Evolutionary conservation across 2,329 filamentous ascomycete species (phyloP), one percentile per base, ranked within the genome.

Genomic region (Macroventuria anomochaeta): DNA sequence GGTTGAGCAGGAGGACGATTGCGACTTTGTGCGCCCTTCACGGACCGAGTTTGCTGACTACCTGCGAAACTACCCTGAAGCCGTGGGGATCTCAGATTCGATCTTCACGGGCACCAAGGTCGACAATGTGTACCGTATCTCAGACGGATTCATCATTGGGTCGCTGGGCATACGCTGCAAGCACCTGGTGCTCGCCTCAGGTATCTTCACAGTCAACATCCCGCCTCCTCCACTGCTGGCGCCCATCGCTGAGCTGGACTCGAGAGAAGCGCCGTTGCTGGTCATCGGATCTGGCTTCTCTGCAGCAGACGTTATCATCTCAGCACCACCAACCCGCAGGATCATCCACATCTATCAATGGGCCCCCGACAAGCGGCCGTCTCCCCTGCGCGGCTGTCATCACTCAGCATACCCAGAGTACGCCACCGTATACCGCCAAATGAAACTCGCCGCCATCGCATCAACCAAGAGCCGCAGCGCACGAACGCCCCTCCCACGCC

Each of bases 391-490:
- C 17, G 79, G 80, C 31, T 86, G 84, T 53, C 84, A 87, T 62
- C 80, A 83, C 39, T 79, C 82, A 37, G 84, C 83, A 25, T 87
- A 87, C 62, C 84, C 84, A 0, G 84, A 86, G 57, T 87, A 87
- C 63, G 83, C 84, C 0, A 78, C 80, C 7, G 76, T 87, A 1
- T 86, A 87, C 59, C 77, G 82, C 12, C 75, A 82, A 34, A 86
- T 87, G 84, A 86, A 85, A 67, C 74, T 80, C 7, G 80, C 82
- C 11, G 71, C 71, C 1, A 63, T 72, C 18, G 49, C 60, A 2
- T 60, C 64, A 2, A 15, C 37, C 7, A 72, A 68, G 38, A 57
- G 18, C 2, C 53, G 53, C 5, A 33, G 63, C 3, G 55, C 51
- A 7, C 68, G 61, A 32, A 67, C 67, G 1, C 64, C 72, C 2